phyloP scores from a whole-genome alignment of 805 yeast genomes.

The Barnettozyma californica region DNA sequence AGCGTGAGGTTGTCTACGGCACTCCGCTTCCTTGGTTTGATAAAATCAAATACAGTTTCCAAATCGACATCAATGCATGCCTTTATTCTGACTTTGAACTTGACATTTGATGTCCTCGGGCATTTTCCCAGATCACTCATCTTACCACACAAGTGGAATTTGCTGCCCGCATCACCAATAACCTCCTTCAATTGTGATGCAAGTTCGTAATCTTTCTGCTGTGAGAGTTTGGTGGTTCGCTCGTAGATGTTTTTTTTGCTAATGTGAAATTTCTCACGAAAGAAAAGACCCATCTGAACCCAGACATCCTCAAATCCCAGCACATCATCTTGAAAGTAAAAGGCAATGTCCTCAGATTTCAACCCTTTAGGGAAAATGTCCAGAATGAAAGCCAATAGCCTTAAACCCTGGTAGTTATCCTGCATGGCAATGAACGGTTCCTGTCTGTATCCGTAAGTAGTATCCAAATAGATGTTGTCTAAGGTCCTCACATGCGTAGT shows the following conservation, averaged over 20 bases:
- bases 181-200: not conserved
- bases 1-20: not conserved
- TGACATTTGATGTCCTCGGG: not conserved
- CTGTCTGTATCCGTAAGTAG: slow-evolving; percentile 45
- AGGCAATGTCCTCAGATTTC: slow-evolving; percentile 30
- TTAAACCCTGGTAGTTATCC: slow-evolving; percentile 38
- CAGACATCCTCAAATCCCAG: slow-evolving; percentile 54
- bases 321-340: slow-evolving; percentile 35
- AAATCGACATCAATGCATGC: slow-evolving; percentile 34
- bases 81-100: slow-evolving; percentile 26
- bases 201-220: slow-evolving; percentile 1
- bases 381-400: slow-evolving; percentile 30
- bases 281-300: slow-evolving; percentile 30
- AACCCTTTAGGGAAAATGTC: slow-evolving; percentile 33
- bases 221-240: slow-evolving; percentile 11
- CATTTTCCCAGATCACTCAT: slow-evolving; percentile 2
- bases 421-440: slow-evolving; percentile 44
- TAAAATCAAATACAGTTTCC: slow-evolving; percentile 4
- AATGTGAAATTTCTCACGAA: slow-evolving; percentile 27
- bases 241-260: slow-evolving; percentile 21
- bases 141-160: slow-evolving; percentile 17
- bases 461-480: slow-evolving; percentile 48
- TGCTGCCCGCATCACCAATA: slow-evolving; percentile 1
- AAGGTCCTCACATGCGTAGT: slow-evolving; percentile 28
- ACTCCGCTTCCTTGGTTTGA: slow-evolving; percentile 8